Evolutionary conservation across 2,329 filamentous ascomycete genomes (phyloP), one percentile per base, ranked within the genome.

Genomic region (Coleophoma eucalyptorum): DNA sequence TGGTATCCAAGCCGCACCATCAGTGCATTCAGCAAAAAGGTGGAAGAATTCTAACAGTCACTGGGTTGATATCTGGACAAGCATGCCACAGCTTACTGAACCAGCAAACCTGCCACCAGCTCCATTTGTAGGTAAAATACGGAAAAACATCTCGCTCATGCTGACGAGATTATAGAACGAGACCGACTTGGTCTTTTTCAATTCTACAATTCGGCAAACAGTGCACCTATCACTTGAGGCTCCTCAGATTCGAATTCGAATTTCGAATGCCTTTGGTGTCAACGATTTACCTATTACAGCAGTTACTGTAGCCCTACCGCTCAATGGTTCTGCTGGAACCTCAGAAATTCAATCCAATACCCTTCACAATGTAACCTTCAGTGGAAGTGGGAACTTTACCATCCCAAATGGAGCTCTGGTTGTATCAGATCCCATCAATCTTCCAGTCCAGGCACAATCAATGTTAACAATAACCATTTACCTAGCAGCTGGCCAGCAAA

Each of bases 171-270:
- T 50, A 31, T 21, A 69, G 64, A 66, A 68, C 53, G 60, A 65
- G 37, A 66, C 66, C 42, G 65, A 70, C 5, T 65, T 71, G n/a
- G 75, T 81, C 5, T 85, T 87, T 62, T 67, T 70, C 43, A 79
- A 86, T 58, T 76, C 81, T 2, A 87, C 84, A 0, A 74, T 88
- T 55, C 81, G 84, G 3, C 84, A 88, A 65, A 87, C 84, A 0
- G 63, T 87, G 13, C 79, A 82, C 55, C 69, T 84, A 57, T 80
- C 81, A 7, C 72, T 84, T 4, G 75, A 73, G 1, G 76, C 78
- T 3, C 67, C 75, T 3, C 73, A 79, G 19, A 74, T 87, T 54
- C 80, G 84, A 10, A 67, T 88, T 34, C 78, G 80, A 43, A 72
- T 88, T 46, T 85, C 82, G 41, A 88, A 89, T 61, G 79, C 77